phyloP scores from a whole-genome alignment of 805 yeast species.

The Teunomyces aglyptinius region DNA sequence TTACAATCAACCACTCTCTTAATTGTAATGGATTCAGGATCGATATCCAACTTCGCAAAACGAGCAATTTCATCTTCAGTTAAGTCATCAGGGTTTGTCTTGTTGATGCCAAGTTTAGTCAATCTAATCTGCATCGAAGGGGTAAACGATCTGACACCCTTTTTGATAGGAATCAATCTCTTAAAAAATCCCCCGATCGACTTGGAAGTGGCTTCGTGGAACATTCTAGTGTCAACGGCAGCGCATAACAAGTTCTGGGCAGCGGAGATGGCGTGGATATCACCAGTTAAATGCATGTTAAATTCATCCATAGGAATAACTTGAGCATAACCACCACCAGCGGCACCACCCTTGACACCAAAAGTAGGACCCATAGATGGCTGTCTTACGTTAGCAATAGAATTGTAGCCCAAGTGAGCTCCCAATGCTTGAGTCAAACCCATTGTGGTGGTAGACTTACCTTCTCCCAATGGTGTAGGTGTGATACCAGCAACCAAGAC shows the following conservation, averaged over 20 bases:
- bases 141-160: conserved; percentile 77
- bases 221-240: conserved; percentile 94
- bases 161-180: conserved; percentile 82
- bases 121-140: conserved; percentile 76
- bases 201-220: conserved; percentile 88
- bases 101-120: conserved; percentile 73
- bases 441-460: conserved; percentile 93
- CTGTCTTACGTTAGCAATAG: conserved; percentile 94
- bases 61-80: conserved; percentile 68
- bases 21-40: conserved; percentile 87
- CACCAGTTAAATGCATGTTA: conserved; percentile 96
- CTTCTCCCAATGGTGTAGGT: conserved; percentile 98
- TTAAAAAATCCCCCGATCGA: conserved; percentile 73
- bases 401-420: conserved; percentile 77
- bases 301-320: conserved; percentile 99
- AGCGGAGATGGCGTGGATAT: conserved; percentile 92
- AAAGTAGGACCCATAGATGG: conserved; percentile 99
- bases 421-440: conserved; percentile 97
- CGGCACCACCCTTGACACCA: conserved; percentile 99
- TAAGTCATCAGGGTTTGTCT: conserved; percentile 77
- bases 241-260: conserved; percentile 95
- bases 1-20: conserved; percentile 93
- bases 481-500: conserved; percentile 95
- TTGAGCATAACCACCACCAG: conserved; percentile 98
- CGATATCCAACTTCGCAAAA: conserved; percentile 84